phyloP scores from a whole-genome alignment of 2,329 filamentous ascomycete species.

The Penicillium crustosum region DNA sequence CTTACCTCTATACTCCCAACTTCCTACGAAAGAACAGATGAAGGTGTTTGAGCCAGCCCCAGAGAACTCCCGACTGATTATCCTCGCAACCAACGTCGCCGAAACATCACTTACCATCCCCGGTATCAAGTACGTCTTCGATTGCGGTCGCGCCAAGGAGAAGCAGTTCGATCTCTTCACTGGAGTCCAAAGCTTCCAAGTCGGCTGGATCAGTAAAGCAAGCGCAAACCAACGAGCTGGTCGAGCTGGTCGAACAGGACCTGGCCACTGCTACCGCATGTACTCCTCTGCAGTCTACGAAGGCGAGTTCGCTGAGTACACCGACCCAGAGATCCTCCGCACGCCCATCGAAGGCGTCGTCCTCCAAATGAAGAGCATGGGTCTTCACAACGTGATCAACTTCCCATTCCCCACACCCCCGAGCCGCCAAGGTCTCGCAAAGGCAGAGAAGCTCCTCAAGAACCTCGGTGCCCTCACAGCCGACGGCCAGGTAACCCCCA shows the following conservation, averaged over 20 bases:
- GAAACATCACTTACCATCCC: constrained; percentile 97
- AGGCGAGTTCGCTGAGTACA: constrained; percentile 80
- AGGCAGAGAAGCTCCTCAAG: constrained; percentile 80
- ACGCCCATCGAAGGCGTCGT: constrained; percentile 93
- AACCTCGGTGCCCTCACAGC: constrained; percentile 79
- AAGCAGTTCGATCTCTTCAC: constrained; percentile 83
- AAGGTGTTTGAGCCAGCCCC: constrained; percentile 84
- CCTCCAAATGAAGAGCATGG: constrained; percentile 92
- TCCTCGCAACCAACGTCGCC: constrained; percentile 93
- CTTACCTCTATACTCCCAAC: constrained; percentile 87
- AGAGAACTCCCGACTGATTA: constrained; percentile 77
- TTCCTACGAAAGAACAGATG: constrained; percentile 88
- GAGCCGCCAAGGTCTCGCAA: constrained; percentile 70
- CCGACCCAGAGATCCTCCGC: constrained; percentile 81
- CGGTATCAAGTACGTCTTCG: constrained; percentile 91
- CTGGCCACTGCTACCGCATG: constrained; percentile 90
- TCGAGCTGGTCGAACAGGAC: constrained; percentile 90
- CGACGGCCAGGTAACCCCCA: constrained; percentile 71
- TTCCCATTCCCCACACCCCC: constrained; percentile 96
- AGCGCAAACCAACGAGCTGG: constrained; percentile 89
- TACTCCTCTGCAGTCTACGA: constrained; percentile 93
- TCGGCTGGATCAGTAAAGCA: constrained; percentile 97
- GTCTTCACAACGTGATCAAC: constrained; percentile 82
- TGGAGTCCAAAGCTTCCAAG: constrained; percentile 91
- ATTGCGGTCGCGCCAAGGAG: constrained; percentile 89